A percentile compares a stretch with the other conserved stretches of the same genome.
Evolutionary conservation across 495 filamentous ascomycete genomes (phyloP).

Genomic region (Thozetella sp.): DNA sequence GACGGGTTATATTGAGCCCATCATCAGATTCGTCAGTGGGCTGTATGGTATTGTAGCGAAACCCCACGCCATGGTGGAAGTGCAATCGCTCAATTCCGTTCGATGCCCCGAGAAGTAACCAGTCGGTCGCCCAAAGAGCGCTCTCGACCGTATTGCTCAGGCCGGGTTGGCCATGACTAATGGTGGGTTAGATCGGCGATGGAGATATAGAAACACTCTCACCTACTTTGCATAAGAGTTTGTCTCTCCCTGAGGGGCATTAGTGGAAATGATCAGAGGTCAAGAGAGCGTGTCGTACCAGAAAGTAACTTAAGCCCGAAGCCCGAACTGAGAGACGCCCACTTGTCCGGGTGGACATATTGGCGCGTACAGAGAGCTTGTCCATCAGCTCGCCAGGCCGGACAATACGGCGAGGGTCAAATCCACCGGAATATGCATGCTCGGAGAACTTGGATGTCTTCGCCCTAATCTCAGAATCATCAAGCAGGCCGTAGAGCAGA

Average conservation of each 20-base stretch:
- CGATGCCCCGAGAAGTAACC: neutral
- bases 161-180: neutral
- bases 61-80: neutral
- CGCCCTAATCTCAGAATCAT: neutral
- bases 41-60: neutral
- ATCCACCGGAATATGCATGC: neutral
- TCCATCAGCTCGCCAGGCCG: neutral
- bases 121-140: neutral
- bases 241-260: neutral
- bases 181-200: neutral
- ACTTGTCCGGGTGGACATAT: neutral
- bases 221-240: neutral
- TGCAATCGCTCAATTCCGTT: neutral
- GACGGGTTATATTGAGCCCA: neutral
- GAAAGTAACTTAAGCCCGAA: neutral
- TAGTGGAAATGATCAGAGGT: too few species aligned
- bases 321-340: neutral
- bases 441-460: neutral
- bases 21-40: neutral
- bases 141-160: neutral
- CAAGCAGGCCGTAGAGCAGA: neutral
- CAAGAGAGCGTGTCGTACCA: neutral
- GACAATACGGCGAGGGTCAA: neutral
- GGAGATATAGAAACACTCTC: neutral
- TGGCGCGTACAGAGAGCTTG: neutral